phyloP scores from a whole-genome alignment of 2,329 filamentous ascomycete species.

The Arthrobotrys conoides region DNA sequence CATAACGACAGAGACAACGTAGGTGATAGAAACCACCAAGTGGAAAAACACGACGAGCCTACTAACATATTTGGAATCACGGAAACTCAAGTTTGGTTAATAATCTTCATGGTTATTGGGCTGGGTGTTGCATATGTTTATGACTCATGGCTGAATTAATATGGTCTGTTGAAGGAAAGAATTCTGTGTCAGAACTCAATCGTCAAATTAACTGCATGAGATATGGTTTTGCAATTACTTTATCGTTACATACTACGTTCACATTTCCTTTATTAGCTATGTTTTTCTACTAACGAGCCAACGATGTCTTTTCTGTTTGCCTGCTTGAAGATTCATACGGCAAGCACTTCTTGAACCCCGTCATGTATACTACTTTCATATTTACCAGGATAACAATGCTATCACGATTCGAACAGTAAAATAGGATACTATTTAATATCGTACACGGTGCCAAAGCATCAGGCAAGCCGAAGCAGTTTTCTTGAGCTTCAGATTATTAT shows the following conservation, averaged over 20 bases:
- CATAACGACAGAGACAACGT: background rate
- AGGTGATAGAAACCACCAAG: background rate
- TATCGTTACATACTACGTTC: background rate
- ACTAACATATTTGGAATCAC: too few relatives aligned
- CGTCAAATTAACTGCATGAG: too few relatives aligned
- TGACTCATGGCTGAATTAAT: background rate
- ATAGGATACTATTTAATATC: too few relatives aligned
- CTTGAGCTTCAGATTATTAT: background rate
- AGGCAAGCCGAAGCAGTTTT: too few relatives aligned
- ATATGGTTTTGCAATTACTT: background rate
- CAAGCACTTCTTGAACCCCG: too few relatives aligned
- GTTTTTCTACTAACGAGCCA: background rate
- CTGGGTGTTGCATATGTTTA: background rate
- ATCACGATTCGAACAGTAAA: too few relatives aligned
- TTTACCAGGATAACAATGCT: too few relatives aligned
- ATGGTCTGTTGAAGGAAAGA: background rate
- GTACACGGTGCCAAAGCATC: too few relatives aligned
- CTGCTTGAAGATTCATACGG: too few relatives aligned
- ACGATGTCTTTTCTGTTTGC: background rate
- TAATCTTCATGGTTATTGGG: background rate
- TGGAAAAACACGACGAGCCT: too few relatives aligned
- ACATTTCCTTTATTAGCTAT: background rate
- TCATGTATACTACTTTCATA: too few relatives aligned
- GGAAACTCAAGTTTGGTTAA: background rate
- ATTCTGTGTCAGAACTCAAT: too few relatives aligned